phyloP scores from a whole-genome alignment of 2,329 filamentous ascomycete species.

The Alternaria angustiovoidea region DNA sequence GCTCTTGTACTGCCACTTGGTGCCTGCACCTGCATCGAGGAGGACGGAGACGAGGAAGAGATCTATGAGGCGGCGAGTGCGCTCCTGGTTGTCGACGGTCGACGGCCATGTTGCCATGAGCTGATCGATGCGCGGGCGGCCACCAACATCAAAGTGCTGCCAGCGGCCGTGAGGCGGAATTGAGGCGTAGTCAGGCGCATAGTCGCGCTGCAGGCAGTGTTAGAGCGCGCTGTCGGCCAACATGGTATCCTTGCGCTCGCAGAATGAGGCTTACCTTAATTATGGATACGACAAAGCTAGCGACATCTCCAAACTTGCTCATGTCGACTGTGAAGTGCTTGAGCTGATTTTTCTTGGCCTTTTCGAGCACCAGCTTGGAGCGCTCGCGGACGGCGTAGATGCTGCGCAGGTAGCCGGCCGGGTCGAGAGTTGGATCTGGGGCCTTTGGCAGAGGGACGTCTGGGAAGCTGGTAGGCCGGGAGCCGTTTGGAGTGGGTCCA shows the following conservation, averaged over 20 bases:
- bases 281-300: slow-evolving; percentile 86
- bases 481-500: slow-evolving; percentile 53
- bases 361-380: slow-evolving; percentile 75
- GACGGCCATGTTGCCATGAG: slow-evolving; percentile 74
- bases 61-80: slow-evolving; percentile 77
- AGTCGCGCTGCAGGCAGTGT: slow-evolving; percentile 66
- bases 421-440: slow-evolving; percentile 87
- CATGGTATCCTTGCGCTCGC: background rate
- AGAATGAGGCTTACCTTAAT: slow-evolving; percentile 75
- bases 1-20: slow-evolving; percentile 90
- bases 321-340: slow-evolving; percentile 90
- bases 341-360: slow-evolving; percentile 78
- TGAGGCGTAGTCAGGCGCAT: slow-evolving; percentile 69
- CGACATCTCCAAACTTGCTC: slow-evolving; percentile 82
- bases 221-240: background rate
- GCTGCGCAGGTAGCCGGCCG: slow-evolving; percentile 88
- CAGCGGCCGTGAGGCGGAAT: slow-evolving; percentile 86
- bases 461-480: slow-evolving; percentile 62
- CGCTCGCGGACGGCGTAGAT: slow-evolving; percentile 87
- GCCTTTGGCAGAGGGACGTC: slow-evolving; percentile 83
- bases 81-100: slow-evolving; percentile 74
- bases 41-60: slow-evolving; percentile 82
- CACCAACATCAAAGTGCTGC: slow-evolving; percentile 85
- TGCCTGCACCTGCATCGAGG: slow-evolving; percentile 88
- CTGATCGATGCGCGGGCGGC: slow-evolving; percentile 75